Conservation (phyloP, 2,329 filamentous ascomycete genomes). For the Salinomyces thailandicus region DNA sequence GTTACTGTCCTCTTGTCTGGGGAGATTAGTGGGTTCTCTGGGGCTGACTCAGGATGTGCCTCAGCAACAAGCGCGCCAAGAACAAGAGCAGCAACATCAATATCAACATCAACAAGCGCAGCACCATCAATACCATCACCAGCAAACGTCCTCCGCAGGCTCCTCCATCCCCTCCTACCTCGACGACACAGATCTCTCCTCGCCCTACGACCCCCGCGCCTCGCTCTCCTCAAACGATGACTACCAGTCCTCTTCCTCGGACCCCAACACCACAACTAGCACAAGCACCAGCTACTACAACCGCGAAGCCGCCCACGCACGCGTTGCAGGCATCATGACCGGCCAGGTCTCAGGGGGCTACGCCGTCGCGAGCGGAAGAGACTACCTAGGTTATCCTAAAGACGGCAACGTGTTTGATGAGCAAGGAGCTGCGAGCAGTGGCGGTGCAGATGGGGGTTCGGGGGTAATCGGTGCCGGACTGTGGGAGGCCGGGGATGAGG, state of each 20-base stretch:
- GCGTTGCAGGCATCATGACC: constrained; percentile 3
- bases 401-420: constrained; percentile 19
- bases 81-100: background rate
- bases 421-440: background rate
- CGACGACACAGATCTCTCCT: too few relatives aligned
- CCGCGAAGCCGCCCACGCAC: constrained; percentile 5
- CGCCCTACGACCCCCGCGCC: constrained; percentile 13
- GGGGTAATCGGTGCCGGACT: constrained; percentile 8
- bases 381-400: constrained; percentile 26
- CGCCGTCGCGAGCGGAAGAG: constrained; percentile 24
- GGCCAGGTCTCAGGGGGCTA: constrained; percentile 16
- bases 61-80: constrained; percentile 24
- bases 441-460: constrained; percentile 2
- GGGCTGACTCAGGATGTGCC: too few relatives aligned
- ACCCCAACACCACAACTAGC: constrained; percentile 1
- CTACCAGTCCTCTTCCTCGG: constrained; percentile 6
- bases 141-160: constrained; percentile 9
- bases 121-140: constrained; percentile 13
- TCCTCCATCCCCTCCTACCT: too few relatives aligned
- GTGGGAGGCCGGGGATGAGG: constrained; percentile 23
- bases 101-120: constrained; percentile 8
- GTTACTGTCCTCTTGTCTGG: background rate
- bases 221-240: constrained; percentile 17
- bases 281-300: background rate
- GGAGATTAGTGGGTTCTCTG: too few relatives aligned